These are phyloP conservation scores for Darksidea phi DNA, from an alignment of 495 filamentous ascomycete genomes.

Conservation along the genomic window DNA sequence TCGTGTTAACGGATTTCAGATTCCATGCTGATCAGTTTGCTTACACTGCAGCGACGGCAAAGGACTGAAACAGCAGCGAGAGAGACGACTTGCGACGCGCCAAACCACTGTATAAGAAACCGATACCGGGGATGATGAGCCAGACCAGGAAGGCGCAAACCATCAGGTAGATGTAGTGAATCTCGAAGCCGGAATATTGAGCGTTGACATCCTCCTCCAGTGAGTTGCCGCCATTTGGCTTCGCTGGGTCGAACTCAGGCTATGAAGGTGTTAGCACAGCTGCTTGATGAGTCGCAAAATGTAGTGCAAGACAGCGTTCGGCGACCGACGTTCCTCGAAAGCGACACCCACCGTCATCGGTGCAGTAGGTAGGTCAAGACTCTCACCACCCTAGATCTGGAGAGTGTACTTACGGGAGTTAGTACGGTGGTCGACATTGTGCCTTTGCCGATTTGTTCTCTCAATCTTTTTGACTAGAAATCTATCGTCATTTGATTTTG, in stretches of 20 bases:
- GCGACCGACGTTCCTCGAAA: not conserved
- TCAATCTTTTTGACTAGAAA: slow-evolving; percentile 9
- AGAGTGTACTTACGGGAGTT: slow-evolving; percentile 10
- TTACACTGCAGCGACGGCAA: slow-evolving; percentile 45
- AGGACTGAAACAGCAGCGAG: slow-evolving; percentile 57
- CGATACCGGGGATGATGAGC: slow-evolving; percentile 61
- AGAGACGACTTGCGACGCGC: slow-evolving; percentile 59
- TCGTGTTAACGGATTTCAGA: not conserved
- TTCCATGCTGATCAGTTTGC: not conserved
- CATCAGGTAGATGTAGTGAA: slow-evolving; percentile 54
- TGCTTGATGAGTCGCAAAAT: too few species aligned
- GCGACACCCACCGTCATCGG: too few species aligned
- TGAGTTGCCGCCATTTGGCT: slow-evolving; percentile 41
- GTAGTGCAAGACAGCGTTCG: not conserved
- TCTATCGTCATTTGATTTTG: not conserved
- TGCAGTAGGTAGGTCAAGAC: too few species aligned
- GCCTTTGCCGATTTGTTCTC: slow-evolving; percentile 5
- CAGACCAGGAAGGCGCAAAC: slow-evolving; percentile 56
- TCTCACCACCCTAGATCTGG: too few species aligned
- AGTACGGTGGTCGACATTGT: slow-evolving; percentile 1
- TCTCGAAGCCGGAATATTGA: slow-evolving; percentile 52
- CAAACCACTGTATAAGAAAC: slow-evolving; percentile 58
- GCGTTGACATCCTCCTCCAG: slow-evolving; percentile 49
- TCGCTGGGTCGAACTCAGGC: slow-evolving; percentile 37
- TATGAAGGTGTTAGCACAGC: slow-evolving; percentile 22